Evolutionary conservation across 768 basidiomycete species (phyloP), one percentile per base, ranked within the genome.

Genomic region (Lactarius vividus): DNA sequence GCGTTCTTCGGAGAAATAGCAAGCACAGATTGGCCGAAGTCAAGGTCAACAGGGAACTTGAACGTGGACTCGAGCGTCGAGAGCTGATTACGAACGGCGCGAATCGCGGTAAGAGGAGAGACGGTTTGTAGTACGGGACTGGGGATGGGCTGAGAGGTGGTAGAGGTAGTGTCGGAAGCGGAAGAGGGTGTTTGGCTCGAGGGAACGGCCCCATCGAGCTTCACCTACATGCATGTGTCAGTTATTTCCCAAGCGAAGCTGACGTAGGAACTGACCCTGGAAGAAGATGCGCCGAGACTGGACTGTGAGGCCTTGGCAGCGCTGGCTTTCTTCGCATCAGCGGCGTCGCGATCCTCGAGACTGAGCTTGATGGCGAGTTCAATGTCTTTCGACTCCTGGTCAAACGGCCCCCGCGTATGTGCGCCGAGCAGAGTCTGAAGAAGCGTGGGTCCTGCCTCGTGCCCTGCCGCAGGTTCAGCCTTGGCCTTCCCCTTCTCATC

Each of bases 1-100:
- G 82, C 85, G 72, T 92, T 92, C 49, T 73, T 78, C 2, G 81
- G 74, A 8, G 85, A 85, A 77, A 80, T 91, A 5, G 85, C 83
- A 40, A 92, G 81, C 72, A 81, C 64, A 42, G 29, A 60, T 49
- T 29, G 26, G 0, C 49, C 62, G 16, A 59, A 61, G 42, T 66
- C 61, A 16, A 62, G 44, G 62, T 58, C 33, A 23, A 44, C 18
- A 2, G 65, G 65, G 54, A 64, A 56, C 54, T 59, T 61, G 59
- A 65, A 66, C 6, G 63, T 44, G 23, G 65, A 57, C 33, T 62
- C 59, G 15, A 46, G 23, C 15, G 37, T 40, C 20, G 63, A 67
- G 29, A 65, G 57, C 23, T 46, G 67, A 15, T 31, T 57, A 13
- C 58, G 70, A 28, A 53, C 40, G 7, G 63, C 54, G 20, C 57